Evolutionary conservation across 2,329 filamentous ascomycete genomes (phyloP).

Genomic region (Arthrobotrys sinensis): DNA sequence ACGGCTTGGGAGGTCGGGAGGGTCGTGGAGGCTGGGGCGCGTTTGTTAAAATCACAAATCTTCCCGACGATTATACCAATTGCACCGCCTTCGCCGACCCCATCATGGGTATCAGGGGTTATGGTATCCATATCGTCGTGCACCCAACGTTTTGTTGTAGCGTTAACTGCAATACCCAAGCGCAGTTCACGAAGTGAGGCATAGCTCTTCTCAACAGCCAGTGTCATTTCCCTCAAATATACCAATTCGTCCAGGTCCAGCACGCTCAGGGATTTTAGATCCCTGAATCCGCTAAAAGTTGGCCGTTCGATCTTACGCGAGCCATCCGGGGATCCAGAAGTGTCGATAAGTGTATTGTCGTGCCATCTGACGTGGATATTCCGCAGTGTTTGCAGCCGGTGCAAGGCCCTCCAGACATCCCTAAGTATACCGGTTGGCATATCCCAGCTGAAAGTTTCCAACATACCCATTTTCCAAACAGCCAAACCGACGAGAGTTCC

Average conservation of each 20-base stretch:
- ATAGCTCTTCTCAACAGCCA: slow-evolving; percentile 80
- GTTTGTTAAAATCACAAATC: slow-evolving; percentile 74
- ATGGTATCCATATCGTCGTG: slow-evolving; percentile 60
- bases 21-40: slow-evolving; percentile 27
- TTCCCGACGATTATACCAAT: slow-evolving; percentile 79
- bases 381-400: slow-evolving; percentile 76
- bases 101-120: slow-evolving; percentile 57
- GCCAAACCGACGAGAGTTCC: slow-evolving; percentile 84
- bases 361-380: slow-evolving; percentile 87
- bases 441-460: slow-evolving; percentile 88
- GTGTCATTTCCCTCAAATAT: slow-evolving; percentile 86
- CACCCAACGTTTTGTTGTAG: slow-evolving; percentile 63
- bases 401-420: slow-evolving; percentile 83
- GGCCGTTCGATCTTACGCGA: slow-evolving; percentile 80
- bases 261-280: slow-evolving; percentile 81
- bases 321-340: slow-evolving; percentile 68
- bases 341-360: slow-evolving; percentile 75
- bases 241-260: slow-evolving; percentile 86
- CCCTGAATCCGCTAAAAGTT: slow-evolving; percentile 82
- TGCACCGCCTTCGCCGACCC: slow-evolving; percentile 74
- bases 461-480: slow-evolving; percentile 83
- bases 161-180: slow-evolving; percentile 78
- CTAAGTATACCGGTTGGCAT: slow-evolving; percentile 88
- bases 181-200: slow-evolving; percentile 78
- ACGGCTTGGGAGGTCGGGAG: slow-evolving; percentile 45